Base-by-base conservation (phyloP, 805 yeast genomes). In the Candida fluviatilis region DNA sequence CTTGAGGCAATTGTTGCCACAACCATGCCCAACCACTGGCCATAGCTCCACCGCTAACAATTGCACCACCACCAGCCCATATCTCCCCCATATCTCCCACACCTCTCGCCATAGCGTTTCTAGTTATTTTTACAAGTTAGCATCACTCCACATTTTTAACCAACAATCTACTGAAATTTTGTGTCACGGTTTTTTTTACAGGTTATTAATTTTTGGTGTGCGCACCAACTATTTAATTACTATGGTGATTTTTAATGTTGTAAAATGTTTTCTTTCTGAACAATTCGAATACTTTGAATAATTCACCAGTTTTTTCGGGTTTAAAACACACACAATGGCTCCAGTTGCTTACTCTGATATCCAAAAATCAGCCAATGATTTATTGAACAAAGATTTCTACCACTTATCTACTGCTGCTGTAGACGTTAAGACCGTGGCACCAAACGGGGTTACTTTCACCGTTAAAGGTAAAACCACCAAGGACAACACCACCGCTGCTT, bases 401-500 rank as follows among this genome's bases (percentile, higher is more conserved):
- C 98, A 93, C 75, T 71, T 77, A 52, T 71, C 91, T 49, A 86
- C 93, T 47, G 93, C 93, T 51, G 70, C 93, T 42, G 76, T 93
- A 51, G 96, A 87, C 60, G 80, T 91, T 57, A 84, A 86, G 75
- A 84, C 98, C 52, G 78, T 77, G 50, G 96, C 99, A 55, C 95
- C 96, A 64, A 91, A 89, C 66, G 97, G 97, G 57, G 97, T 91
- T 42, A 77, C 88, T 45, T 93, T 93, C 80, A 78, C 93, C 58
- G 86, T 88, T 61, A 88, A 87, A 76, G 96, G 96, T 64, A 89
- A 88, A 73, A 76, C 82, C 57, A 76, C 80, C 57, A 80, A 79
- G 70, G 86, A 81, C 60, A 82, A 84, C 61, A 72, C 95, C 54
- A 80, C 93, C 53, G 80, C 90, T 47, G 95, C 95, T 53, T 79